phyloP scores from a whole-genome alignment of 2,329 filamentous ascomycete genomes.

The Colletotrichum sp. region DNA sequence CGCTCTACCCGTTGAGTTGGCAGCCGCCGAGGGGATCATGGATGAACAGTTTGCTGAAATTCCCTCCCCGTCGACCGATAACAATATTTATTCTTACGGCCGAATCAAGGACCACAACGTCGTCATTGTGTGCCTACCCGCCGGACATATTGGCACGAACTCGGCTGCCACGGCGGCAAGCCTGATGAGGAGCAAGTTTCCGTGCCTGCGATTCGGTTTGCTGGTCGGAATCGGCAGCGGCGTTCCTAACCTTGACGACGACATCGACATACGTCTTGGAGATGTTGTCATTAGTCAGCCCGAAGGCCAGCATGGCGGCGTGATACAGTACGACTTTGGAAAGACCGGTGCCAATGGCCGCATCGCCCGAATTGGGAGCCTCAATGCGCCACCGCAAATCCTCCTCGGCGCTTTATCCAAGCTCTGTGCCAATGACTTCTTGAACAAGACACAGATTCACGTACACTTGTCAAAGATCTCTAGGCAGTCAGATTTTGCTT shows the following conservation, averaged over 20 bases:
- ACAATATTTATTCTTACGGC: neutral
- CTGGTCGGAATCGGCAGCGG: slow-evolving; percentile 35
- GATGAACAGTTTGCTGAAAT: slow-evolving; percentile 12
- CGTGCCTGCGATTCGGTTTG: neutral
- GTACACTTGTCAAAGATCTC: neutral
- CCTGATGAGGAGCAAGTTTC: slow-evolving; percentile 21
- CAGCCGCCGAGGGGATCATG: slow-evolving; percentile 23
- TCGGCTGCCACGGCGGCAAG: neutral
- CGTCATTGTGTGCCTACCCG: neutral
- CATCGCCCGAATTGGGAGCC: slow-evolving; percentile 16
- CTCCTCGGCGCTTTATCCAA: slow-evolving; percentile 16
- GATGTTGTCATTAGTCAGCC: slow-evolving; percentile 22
- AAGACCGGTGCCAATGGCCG: slow-evolving; percentile 18
- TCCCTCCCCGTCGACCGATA: neutral
- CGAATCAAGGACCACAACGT: neutral
- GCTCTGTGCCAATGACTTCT: neutral
- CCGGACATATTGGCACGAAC: neutral
- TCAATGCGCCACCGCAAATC: slow-evolving; percentile 23
- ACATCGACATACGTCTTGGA: slow-evolving; percentile 33
- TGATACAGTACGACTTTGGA: slow-evolving; percentile 32
- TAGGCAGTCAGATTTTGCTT: neutral
- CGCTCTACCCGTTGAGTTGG: slow-evolving; percentile 20
- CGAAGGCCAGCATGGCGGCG: neutral
- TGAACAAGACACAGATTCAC: neutral
- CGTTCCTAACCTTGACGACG: slow-evolving; percentile 14